These are phyloP conservation scores for Suillus cothurnatus DNA, from an alignment of 768 basidiomycete genomes.

Conservation along the genomic window DNA sequence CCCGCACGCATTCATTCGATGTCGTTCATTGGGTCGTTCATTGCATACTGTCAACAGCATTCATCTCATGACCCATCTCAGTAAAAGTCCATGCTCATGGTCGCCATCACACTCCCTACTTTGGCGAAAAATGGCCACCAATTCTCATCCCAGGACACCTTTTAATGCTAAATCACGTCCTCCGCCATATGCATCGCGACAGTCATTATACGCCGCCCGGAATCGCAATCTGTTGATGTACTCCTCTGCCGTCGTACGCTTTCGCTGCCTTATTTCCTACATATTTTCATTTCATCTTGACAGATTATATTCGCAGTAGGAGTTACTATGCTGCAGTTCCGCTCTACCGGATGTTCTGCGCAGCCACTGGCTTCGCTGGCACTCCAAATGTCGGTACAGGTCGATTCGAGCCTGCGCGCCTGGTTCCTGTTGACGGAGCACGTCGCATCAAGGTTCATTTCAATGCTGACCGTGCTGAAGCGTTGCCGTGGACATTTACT, in stretches of 20 bases:
- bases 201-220: constrained; percentile 50
- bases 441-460: constrained; percentile 91
- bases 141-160: constrained; percentile 1
- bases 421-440: constrained; percentile 71
- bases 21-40: background rate
- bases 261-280: background rate
- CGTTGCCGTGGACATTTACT: constrained; percentile 90
- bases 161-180: constrained; percentile 18
- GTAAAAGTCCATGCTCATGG: background rate
- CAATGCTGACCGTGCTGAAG: constrained; percentile 89
- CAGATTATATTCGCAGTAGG: constrained; percentile 83
- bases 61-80: background rate
- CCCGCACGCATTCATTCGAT: background rate
- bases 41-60: constrained; percentile 3
- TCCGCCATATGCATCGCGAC: constrained; percentile 34
- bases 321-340: constrained; percentile 96
- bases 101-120: background rate
- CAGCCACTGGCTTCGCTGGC: constrained; percentile 95
- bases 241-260: constrained; percentile 74
- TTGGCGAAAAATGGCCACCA: constrained; percentile 8
- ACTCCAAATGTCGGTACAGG: constrained; percentile 90
- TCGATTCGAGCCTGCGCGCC: constrained; percentile 80
- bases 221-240: constrained; percentile 86
- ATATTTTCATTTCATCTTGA: constrained; percentile 7
- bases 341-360: constrained; percentile 96